Conservation (phyloP, 768 basidiomycete genomes). For the Glaciozyma martinii region DNA sequence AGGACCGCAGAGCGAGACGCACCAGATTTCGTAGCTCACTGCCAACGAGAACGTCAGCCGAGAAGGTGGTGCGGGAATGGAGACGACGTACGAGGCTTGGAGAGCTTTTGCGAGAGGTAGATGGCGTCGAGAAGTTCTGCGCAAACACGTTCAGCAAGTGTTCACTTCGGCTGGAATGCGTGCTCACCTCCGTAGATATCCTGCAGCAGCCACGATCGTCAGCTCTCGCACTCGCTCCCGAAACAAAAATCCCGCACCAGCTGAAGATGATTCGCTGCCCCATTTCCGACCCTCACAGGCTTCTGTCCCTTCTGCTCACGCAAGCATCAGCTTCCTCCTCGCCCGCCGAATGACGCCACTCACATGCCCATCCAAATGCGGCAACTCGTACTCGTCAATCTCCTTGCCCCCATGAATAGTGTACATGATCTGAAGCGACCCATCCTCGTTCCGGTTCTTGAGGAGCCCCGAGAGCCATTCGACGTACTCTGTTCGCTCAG, state of each 20-base stretch:
- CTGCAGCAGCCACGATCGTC: constrained; percentile 40
- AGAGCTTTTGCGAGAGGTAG: constrained; percentile 80
- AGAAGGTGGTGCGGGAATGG: not conserved
- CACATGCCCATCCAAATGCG: constrained; percentile 64
- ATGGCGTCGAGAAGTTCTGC: constrained; percentile 78
- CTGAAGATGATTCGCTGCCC: constrained; percentile 87
- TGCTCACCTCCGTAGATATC: constrained; percentile 76
- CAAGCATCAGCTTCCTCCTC: not conserved
- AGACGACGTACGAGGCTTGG: constrained; percentile 35
- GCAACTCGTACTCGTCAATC: constrained; percentile 67
- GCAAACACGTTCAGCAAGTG: not conserved
- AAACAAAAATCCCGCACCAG: constrained; percentile 48
- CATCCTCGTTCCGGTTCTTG: constrained; percentile 51
- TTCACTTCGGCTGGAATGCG: not conserved
- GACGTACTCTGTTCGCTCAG: constrained; percentile 31
- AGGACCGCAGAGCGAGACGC: not conserved
- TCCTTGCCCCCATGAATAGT: constrained; percentile 77
- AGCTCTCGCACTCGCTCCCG: not conserved
- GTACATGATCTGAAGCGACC: constrained; percentile 86
- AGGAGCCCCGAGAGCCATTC: constrained; percentile 28
- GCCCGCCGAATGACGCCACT: constrained; percentile 4
- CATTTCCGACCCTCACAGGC: constrained; percentile 69
- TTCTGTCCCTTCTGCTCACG: constrained; percentile 25
- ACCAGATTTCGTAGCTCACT: constrained; percentile 21
- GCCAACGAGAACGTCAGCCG: not conserved